phyloP scores from a whole-genome alignment of 805 yeast species.

The Suhomyces emberorum region DNA sequence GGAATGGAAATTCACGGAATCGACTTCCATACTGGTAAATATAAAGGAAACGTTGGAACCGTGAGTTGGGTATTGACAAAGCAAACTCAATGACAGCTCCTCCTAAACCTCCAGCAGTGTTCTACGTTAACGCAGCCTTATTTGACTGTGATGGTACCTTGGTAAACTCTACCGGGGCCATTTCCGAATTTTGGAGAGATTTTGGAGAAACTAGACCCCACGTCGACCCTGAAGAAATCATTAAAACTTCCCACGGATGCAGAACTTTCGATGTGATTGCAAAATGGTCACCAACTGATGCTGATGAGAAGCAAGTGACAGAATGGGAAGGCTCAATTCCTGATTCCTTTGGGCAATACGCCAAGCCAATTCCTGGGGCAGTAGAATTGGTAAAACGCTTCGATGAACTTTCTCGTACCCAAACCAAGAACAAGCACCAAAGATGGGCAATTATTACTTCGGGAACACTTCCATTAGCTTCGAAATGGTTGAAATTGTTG shows the following conservation, averaged over 20 bases:
- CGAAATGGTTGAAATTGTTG: slow-evolving; percentile 71
- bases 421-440: slow-evolving; percentile 39
- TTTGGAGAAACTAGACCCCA: slow-evolving; percentile 64
- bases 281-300: slow-evolving; percentile 72
- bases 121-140: slow-evolving; percentile 46
- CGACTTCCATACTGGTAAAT: too few relatives aligned
- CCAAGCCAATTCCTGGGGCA: slow-evolving; percentile 75
- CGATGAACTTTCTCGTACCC: slow-evolving; percentile 44
- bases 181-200: slow-evolving; percentile 77
- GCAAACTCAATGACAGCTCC: too few relatives aligned
- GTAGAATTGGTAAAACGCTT: slow-evolving; percentile 55
- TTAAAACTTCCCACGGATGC: slow-evolving; percentile 76
- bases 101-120: slow-evolving; percentile 38
- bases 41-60: too few relatives aligned
- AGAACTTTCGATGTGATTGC: slow-evolving; percentile 76
- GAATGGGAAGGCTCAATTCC: slow-evolving; percentile 68
- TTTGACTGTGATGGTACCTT: slow-evolving; percentile 88
- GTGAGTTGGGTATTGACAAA: too few relatives aligned
- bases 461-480: slow-evolving; percentile 74
- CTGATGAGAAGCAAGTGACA: slow-evolving; percentile 60
- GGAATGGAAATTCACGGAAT: too few relatives aligned
- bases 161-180: slow-evolving; percentile 78
- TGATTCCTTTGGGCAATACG: slow-evolving; percentile 66
- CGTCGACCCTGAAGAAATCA: slow-evolving; percentile 68
- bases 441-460: slow-evolving; percentile 88